Evolutionary conservation across 768 basidiomycete genomes (phyloP).

Genomic region (Rubroboletus satanas): DNA sequence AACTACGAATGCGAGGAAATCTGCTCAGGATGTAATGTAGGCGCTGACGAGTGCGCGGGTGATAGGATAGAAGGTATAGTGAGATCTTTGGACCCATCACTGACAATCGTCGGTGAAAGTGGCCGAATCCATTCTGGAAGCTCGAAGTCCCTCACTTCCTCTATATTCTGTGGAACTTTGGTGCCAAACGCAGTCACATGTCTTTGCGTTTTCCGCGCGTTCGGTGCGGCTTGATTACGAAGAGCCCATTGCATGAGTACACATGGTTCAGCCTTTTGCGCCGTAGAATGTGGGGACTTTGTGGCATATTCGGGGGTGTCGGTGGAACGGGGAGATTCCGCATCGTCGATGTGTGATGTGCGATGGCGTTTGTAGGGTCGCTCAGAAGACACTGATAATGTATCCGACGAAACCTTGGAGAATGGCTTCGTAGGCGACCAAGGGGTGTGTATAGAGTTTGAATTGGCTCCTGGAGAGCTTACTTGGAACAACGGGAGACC

Average conservation of each 20-base stretch:
- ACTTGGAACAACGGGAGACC: conserved; percentile 4
- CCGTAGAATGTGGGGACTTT: conserved; percentile 7
- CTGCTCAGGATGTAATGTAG: conserved; percentile 13
- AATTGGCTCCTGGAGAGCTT: conserved; percentile 18
- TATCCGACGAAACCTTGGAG: conserved; percentile 30
- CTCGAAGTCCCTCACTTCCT: conserved; percentile 50
- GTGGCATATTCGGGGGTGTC: conserved; percentile 17
- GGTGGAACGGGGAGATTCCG: conserved; percentile 25
- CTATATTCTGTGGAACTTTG: conserved; percentile 48
- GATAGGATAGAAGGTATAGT: background rate
- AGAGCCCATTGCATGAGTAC: conserved; percentile 48
- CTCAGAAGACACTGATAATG: conserved; percentile 26
- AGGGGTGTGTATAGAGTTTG: conserved; percentile 9
- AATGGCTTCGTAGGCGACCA: conserved; percentile 25
- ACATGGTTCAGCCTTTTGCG: conserved; percentile 30
- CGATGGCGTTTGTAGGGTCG: conserved; percentile 31
- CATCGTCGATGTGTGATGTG: conserved; percentile 14
- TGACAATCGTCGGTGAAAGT: conserved; percentile 15
- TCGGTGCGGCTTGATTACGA: conserved; percentile 42
- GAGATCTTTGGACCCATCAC: conserved; percentile 6
- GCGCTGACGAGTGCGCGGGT: conserved; percentile 1
- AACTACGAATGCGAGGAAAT: conserved; percentile 10
- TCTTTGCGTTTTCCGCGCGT: conserved; percentile 48
- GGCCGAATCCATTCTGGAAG: conserved; percentile 51
- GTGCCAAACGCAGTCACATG: conserved; percentile 58